Percentiles rank a stretch among this genome's conserved stretches.
Evolutionary conservation across 1,139 yeast genomes (phyloP).

Genomic region (Wickerhamomyces sp.): DNA sequence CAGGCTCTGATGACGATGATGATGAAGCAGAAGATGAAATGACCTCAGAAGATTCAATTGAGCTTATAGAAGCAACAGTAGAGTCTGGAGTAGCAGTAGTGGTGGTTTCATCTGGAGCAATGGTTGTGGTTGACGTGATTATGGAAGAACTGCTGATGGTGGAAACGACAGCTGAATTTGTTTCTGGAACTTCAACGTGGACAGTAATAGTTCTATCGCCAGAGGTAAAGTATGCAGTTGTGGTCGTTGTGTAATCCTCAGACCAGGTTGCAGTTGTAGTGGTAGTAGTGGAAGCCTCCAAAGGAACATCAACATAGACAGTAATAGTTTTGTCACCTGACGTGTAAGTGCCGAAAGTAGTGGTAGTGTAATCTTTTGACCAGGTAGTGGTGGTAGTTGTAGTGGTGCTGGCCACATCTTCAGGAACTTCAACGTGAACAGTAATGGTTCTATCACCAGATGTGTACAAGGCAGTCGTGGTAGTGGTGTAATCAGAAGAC

Average conservation of each 20-base stretch:
- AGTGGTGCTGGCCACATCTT: neutral
- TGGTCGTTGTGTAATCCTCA: slow-evolving; percentile 2
- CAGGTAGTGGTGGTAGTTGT: slow-evolving; percentile 2
- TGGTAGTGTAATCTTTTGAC: slow-evolving; percentile 2
- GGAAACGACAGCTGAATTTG: too few species aligned
- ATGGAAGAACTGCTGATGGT: too few species aligned
- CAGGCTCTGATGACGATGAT: too few species aligned
- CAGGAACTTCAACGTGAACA: neutral
- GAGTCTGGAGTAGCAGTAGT: too few species aligned
- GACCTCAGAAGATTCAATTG: too few species aligned
- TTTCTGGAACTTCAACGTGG: slow-evolving; percentile 4
- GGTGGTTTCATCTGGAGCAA: too few species aligned
- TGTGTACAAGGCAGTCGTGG: too few species aligned
- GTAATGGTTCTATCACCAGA: neutral
- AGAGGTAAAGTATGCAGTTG: neutral
- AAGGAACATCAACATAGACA: slow-evolving; percentile 4
- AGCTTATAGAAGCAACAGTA: too few species aligned
- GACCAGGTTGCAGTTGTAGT: slow-evolving; percentile 3
- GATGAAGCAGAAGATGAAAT: too few species aligned
- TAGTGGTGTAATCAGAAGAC: neutral
- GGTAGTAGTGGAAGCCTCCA: slow-evolving; percentile 2
- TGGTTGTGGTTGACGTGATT: too few species aligned
- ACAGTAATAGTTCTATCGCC: slow-evolving; percentile 2
- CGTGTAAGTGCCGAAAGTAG: neutral
- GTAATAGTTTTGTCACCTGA: slow-evolving; percentile 2